Percentiles rank a stretch among this genome's conserved stretches.
Conservation (phyloP, 1,284 basidiomycete genomes). For the Laetiporus sulphureus region DNA sequence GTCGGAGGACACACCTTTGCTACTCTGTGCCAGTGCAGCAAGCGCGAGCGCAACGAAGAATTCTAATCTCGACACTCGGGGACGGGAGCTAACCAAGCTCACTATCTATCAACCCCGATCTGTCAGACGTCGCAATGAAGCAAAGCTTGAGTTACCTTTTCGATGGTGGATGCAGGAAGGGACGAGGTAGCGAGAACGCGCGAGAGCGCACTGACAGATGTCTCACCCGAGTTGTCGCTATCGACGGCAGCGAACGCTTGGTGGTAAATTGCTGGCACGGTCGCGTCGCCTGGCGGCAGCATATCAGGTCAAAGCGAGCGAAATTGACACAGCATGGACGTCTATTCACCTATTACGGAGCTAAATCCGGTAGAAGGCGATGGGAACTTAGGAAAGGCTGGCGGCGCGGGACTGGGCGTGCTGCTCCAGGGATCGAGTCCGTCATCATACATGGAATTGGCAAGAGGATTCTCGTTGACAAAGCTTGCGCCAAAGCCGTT, state of each 20-base stretch:
- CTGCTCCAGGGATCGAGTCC: slow-evolving; percentile 86
- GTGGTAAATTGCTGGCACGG: slow-evolving; percentile 74
- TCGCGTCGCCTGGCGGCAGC: slow-evolving; percentile 52
- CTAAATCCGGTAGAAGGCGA: slow-evolving; percentile 47
- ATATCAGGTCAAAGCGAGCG: no score
- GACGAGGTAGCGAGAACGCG: slow-evolving; percentile 70
- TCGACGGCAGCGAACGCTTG: slow-evolving; percentile 70
- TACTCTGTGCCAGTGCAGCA: slow-evolving; percentile 78
- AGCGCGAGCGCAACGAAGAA: slow-evolving; percentile 86
- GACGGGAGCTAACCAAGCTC: slow-evolving; percentile 69
- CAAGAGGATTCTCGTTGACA: slow-evolving; percentile 71
- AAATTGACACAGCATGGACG: no score
- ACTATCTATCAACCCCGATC: slow-evolving; percentile 52
- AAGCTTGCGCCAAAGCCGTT: slow-evolving; percentile 63
- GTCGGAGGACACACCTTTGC: slow-evolving; percentile 47
- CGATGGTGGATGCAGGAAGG: slow-evolving; percentile 75
- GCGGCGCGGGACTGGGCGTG: slow-evolving; percentile 69
- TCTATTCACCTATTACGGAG: slow-evolving; percentile 55
- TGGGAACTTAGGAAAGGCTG: slow-evolving; percentile 36
- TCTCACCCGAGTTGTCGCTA: slow-evolving; percentile 58
- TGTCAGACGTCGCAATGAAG: background rate
- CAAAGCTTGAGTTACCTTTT: slow-evolving; percentile 47
- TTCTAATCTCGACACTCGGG: slow-evolving; percentile 76
- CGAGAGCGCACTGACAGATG: slow-evolving; percentile 76
- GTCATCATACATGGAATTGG: slow-evolving; percentile 66